phyloP scores from a whole-genome alignment of 495 filamentous ascomycete genomes.

The Podospora pseudoanserina region DNA sequence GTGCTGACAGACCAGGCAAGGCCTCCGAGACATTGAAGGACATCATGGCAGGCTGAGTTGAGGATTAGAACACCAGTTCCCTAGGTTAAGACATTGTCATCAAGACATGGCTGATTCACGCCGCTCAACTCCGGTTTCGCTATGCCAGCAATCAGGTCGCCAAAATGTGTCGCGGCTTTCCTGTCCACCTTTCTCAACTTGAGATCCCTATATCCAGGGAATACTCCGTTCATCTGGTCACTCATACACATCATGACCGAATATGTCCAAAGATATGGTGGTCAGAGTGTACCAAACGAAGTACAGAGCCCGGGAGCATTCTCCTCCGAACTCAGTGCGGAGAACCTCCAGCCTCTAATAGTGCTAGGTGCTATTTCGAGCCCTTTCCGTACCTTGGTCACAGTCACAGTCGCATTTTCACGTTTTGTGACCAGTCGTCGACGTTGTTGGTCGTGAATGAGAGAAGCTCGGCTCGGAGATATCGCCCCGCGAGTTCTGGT shows the following conservation, averaged over 20 bases:
- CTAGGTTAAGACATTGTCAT: not conserved
- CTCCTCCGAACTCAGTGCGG: not conserved
- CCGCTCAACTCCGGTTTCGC: not conserved
- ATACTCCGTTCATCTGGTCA: not conserved
- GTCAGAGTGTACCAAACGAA: not conserved
- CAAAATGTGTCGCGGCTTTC: not conserved
- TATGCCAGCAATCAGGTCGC: not conserved
- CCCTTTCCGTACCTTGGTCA: not conserved
- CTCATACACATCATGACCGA: not conserved
- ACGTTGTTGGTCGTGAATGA: not conserved
- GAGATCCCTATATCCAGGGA: not conserved
- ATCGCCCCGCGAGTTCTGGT: not conserved
- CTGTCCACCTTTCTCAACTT: not conserved
- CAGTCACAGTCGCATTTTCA: not conserved
- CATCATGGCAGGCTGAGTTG: not conserved
- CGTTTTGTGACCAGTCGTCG: not conserved
- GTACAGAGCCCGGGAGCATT: not conserved
- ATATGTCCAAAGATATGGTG: not conserved
- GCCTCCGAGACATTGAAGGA: not conserved
- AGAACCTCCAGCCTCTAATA: not conserved
- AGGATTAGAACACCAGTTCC: not conserved
- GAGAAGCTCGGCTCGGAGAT: not conserved
- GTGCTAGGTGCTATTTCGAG: not conserved
- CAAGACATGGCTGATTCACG: not conserved
- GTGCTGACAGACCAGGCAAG: not conserved